A percentile compares a stretch with the other conserved stretches of the same genome.
phyloP scores from a whole-genome alignment of 192 early-diverging fungal genomes.

The Coemansia sp. region DNA sequence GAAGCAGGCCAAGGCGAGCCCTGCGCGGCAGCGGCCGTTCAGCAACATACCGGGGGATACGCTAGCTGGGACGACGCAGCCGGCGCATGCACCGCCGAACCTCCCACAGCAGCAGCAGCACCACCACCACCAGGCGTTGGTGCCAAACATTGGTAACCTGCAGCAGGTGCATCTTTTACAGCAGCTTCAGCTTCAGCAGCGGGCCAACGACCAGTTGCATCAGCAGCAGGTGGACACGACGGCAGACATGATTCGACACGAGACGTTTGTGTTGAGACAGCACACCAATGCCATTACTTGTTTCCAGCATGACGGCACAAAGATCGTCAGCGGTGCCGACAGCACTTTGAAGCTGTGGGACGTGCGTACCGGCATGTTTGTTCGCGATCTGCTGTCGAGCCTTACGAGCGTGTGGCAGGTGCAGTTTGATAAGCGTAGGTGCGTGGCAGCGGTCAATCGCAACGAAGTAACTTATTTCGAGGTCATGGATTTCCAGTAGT shows the following conservation, averaged over 20 bases:
- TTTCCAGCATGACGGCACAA: constrained; percentile 92
- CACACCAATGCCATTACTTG: constrained; percentile 84
- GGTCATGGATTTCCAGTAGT: constrained; percentile 51
- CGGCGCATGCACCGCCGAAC: not conserved
- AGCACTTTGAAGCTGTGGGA: constrained; percentile 97
- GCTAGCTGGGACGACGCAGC: constrained; percentile 1
- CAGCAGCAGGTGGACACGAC: constrained; percentile 21
- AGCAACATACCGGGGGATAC: constrained; percentile 41
- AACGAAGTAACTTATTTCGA: constrained; percentile 54
- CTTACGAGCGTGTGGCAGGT: constrained; percentile 93
- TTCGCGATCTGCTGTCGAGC: constrained; percentile 77
- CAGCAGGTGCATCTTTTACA: constrained; percentile 45
- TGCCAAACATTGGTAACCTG: constrained; percentile 24
- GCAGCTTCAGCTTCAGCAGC: constrained; percentile 49
- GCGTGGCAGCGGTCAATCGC: constrained; percentile 73
- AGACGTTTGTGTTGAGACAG: constrained; percentile 65
- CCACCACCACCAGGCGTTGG: constrained; percentile 15
- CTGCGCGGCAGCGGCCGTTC: constrained; percentile 24
- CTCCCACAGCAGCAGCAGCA: too few species aligned
- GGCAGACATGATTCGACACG: constrained; percentile 51
- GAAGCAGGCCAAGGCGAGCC: constrained; percentile 7
- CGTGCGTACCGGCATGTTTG: constrained; percentile 76
- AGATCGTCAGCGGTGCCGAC: constrained; percentile 93
- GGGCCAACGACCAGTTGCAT: constrained; percentile 47
- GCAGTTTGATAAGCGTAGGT: constrained; percentile 83